These are phyloP conservation scores for Xylariaceae sp. DNA, from an alignment of 2,329 filamentous ascomycete genomes.

Conservation along the genomic window DNA sequence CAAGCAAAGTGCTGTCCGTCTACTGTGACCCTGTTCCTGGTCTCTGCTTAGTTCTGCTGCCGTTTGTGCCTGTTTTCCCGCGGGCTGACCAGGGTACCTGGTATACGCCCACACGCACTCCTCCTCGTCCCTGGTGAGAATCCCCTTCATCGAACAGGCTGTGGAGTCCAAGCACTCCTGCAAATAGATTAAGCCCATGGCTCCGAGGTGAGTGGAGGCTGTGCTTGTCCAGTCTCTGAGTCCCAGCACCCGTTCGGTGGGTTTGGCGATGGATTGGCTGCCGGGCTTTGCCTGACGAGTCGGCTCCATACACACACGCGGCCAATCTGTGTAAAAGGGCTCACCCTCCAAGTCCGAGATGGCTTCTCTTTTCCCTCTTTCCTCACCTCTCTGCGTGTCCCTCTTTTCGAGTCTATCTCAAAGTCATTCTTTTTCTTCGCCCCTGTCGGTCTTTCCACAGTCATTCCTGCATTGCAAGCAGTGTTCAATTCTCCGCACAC, in stretches of 20 bases:
- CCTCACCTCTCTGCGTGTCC: constrained; percentile 20
- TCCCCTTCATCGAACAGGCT: not conserved
- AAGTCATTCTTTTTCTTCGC: constrained; percentile 28
- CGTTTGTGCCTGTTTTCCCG: not conserved
- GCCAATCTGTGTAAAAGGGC: constrained; percentile 12
- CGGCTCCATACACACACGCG: constrained; percentile 4
- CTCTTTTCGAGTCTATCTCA: constrained; percentile 28
- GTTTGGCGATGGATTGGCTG: not conserved
- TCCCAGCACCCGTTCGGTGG: constrained; percentile 5
- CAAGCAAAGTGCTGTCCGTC: not conserved
- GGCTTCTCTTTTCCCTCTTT: constrained; percentile 20
- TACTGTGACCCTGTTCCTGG: not conserved
- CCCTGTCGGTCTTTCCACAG: constrained; percentile 26
- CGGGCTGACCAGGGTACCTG: not conserved
- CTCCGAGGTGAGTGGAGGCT: constrained; percentile 7
- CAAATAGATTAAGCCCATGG: constrained; percentile 13
- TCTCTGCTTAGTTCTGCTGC: constrained; percentile 5
- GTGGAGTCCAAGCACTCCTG: constrained; percentile 18
- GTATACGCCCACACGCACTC: too few species aligned
- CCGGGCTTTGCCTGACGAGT: not conserved
- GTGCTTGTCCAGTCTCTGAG: constrained; percentile 8
- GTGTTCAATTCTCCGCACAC: constrained; percentile 17
- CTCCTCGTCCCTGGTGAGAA: constrained; percentile 6
- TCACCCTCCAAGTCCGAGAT: constrained; percentile 8
- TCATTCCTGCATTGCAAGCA: constrained; percentile 26